These are phyloP conservation scores for Agaricus sinodeliciosus DNA, from an alignment of 768 basidiomycete species.

Conservation along the genomic window DNA sequence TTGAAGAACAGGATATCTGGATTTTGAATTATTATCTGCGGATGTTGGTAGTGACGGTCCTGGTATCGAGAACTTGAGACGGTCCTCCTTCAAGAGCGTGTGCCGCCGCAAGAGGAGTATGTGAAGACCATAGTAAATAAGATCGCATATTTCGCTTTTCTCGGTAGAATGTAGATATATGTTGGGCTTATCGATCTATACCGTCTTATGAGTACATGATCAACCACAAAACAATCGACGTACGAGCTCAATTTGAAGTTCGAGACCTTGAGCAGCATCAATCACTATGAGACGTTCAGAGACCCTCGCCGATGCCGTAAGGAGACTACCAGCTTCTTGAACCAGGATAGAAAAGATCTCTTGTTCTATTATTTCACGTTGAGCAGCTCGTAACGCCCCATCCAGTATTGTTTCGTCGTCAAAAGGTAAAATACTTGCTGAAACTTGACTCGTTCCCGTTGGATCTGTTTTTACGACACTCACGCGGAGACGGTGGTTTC, in stretches of 20 bases:
- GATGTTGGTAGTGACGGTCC: neutral
- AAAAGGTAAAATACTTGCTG: constrained; percentile 28
- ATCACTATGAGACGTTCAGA: constrained; percentile 73
- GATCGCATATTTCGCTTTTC: constrained; percentile 40
- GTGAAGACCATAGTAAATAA: constrained; percentile 60
- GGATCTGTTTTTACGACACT: constrained; percentile 22
- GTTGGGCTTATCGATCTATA: constrained; percentile 5
- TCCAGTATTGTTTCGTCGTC: constrained; percentile 36
- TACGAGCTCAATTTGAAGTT: constrained; percentile 71
- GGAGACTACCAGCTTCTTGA: constrained; percentile 67
- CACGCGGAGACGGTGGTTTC: constrained; percentile 56
- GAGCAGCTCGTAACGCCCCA: constrained; percentile 47
- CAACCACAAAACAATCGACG: constrained; percentile 15
- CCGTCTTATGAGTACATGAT: neutral
- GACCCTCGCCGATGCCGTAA: constrained; percentile 71
- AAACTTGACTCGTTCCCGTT: constrained; percentile 20
- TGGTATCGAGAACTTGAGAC: constrained; percentile 24
- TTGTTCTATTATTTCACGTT: constrained; percentile 70
- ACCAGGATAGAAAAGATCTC: constrained; percentile 75
- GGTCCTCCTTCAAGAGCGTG: constrained; percentile 34
- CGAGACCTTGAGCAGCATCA: constrained; percentile 65
- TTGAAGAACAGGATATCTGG: constrained; percentile 44
- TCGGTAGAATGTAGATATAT: neutral
- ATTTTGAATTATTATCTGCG: neutral
- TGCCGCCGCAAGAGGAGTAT: constrained; percentile 62